phyloP scores from a whole-genome alignment of 192 early-diverging fungal genomes.

The Coemansia sp. region DNA sequence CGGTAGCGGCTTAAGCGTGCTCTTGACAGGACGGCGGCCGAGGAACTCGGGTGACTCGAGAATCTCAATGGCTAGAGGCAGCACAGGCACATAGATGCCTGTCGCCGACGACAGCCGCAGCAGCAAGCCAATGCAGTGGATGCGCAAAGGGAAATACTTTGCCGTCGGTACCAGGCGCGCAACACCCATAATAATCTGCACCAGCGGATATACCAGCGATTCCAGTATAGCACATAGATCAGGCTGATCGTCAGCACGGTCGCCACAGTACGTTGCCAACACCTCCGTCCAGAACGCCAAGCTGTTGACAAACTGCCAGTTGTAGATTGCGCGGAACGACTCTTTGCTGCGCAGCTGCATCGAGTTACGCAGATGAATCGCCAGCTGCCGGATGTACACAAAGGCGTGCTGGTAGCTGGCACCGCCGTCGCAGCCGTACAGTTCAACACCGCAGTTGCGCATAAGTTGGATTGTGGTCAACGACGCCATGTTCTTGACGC shows the following conservation, averaged over 20 bases:
- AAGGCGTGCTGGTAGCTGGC: slow-evolving; percentile 92
- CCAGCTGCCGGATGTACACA: slow-evolving; percentile 89
- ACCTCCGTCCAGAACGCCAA: slow-evolving; percentile 89
- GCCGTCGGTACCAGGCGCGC: slow-evolving; percentile 83
- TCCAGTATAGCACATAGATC: slow-evolving; percentile 55
- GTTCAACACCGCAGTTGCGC: slow-evolving; percentile 87
- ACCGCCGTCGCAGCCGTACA: slow-evolving; percentile 73
- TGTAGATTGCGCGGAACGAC: slow-evolving; percentile 86
- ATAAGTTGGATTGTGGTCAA: slow-evolving; percentile 85
- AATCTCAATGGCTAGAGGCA: slow-evolving; percentile 81
- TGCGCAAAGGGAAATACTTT: slow-evolving; percentile 89
- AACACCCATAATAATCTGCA: slow-evolving; percentile 72
- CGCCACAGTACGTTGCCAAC: slow-evolving; percentile 65
- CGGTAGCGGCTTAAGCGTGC: slow-evolving; percentile 82
- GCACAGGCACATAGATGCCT: slow-evolving; percentile 72
- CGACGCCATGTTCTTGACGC: slow-evolving; percentile 75
- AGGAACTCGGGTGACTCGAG: slow-evolving; percentile 71
- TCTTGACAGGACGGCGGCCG: slow-evolving; percentile 66
- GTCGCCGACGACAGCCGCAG: slow-evolving; percentile 70
- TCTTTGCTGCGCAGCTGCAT: slow-evolving; percentile 83
- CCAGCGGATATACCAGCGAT: slow-evolving; percentile 85
- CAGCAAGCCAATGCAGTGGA: slow-evolving; percentile 76
- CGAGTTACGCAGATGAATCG: slow-evolving; percentile 85
- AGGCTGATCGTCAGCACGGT: slow-evolving; percentile 53
- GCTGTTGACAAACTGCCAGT: slow-evolving; percentile 96